Percentiles rank a stretch among this genome's conserved stretches.
Evolutionary conservation across 495 filamentous ascomycete species (phyloP).

Genomic region (Astrothelium macrocarpum): DNA sequence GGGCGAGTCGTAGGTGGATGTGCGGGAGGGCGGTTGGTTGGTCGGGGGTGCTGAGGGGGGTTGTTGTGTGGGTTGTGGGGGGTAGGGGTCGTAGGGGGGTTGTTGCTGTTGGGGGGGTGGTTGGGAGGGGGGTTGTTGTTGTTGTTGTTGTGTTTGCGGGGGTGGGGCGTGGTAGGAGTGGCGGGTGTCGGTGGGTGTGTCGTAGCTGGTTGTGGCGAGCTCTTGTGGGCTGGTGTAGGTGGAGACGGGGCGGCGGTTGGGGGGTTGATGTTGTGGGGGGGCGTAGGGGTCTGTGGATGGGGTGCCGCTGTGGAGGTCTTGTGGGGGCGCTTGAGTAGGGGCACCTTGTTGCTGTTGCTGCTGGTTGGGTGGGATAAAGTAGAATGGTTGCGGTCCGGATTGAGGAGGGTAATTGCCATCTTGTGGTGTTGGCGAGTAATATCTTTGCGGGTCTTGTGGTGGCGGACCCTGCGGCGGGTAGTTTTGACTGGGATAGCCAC

Average conservation of each 20-base stretch:
- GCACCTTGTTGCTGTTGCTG: slow-evolving; percentile 13
- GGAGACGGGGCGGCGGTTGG: not conserved
- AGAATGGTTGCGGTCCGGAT: slow-evolving; percentile 13
- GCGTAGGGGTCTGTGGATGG: slow-evolving; percentile 10
- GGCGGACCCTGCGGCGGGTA: slow-evolving; percentile 32
- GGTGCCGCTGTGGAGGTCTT: slow-evolving; percentile 18
- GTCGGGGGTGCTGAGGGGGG: not conserved
- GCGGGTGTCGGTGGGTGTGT: slow-evolving; percentile 30
- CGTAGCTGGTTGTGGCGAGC: slow-evolving; percentile 31
- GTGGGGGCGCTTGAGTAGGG: not conserved
- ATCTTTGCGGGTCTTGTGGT: slow-evolving; percentile 25
- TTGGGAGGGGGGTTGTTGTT: not conserved
- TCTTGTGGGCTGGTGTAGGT: slow-evolving; percentile 25
- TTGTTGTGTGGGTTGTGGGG: not conserved
- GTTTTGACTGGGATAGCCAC: slow-evolving; percentile 26
- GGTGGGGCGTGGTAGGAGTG: slow-evolving; percentile 18
- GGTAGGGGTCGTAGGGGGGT: not conserved
- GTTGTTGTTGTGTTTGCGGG: not conserved
- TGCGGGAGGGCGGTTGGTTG: not conserved
- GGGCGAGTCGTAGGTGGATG: slow-evolving; percentile 9
- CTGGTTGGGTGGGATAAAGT: slow-evolving; percentile 19
- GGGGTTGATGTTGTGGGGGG: slow-evolving; percentile 4
- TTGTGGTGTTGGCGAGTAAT: slow-evolving; percentile 25
- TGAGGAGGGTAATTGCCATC: slow-evolving; percentile 25
- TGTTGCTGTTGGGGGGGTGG: slow-evolving; percentile 10